Evolutionary conservation across 768 basidiomycete species (phyloP).

Genomic region (Agaricus subrufescens): DNA sequence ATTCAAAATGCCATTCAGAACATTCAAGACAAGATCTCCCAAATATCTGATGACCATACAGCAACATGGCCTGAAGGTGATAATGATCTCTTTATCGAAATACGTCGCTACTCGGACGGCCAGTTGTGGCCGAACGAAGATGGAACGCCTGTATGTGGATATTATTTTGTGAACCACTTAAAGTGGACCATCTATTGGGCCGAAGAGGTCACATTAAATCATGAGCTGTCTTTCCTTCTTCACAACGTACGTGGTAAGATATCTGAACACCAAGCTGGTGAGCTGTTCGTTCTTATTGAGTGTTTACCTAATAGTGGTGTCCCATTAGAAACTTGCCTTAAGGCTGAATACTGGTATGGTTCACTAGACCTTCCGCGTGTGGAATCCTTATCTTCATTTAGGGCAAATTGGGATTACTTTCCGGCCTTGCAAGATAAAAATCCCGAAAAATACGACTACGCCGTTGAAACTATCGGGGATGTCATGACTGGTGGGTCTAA

Average conservation of each 20-base stretch:
- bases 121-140: background rate
- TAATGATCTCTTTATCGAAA: conserved; percentile 4
- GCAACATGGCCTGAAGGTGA: background rate
- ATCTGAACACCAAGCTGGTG: background rate
- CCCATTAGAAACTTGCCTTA: background rate
- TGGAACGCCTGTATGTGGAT: background rate
- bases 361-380: background rate
- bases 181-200: conserved; percentile 1
- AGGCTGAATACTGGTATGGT: conserved; percentile 5
- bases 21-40: background rate
- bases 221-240: background rate
- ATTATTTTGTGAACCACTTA: conserved; percentile 1
- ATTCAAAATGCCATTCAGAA: background rate
- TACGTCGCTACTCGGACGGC: background rate
- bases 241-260: background rate
- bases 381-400: background rate
- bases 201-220: background rate
- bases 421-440: background rate
- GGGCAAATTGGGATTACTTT: conserved; percentile 4
- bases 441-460: conserved; percentile 2
- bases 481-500: conserved; percentile 3
- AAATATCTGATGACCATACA: background rate
- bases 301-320: background rate
- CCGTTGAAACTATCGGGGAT: background rate
- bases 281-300: background rate